A percentile compares a stretch with the other conserved stretches of the same genome.
Conservation (phyloP, 2,329 filamentous ascomycete species). For the Pseudocercospora eumusae region DNA sequence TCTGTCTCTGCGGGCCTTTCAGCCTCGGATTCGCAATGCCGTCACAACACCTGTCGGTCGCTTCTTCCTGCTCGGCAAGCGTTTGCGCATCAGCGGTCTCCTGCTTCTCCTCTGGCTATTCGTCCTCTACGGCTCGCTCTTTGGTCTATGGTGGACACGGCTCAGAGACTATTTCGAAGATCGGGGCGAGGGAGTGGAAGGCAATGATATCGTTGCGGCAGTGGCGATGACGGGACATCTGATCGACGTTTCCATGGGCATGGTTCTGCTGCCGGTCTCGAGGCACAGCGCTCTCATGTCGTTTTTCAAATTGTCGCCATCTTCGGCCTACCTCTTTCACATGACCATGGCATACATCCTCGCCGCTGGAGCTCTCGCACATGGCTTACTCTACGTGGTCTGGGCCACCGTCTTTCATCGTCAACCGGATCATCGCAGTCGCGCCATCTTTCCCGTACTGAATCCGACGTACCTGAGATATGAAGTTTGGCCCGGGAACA, state of each 20-base stretch:
- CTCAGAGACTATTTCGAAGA: constrained; percentile 18
- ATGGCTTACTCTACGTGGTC: constrained; percentile 15
- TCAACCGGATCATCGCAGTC: constrained; percentile 9
- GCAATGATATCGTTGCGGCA: constrained; percentile 18
- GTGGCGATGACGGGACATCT: constrained; percentile 22
- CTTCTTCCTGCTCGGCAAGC: constrained; percentile 13
- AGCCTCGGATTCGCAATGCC: constrained; percentile 9
- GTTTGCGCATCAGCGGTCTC: constrained; percentile 15
- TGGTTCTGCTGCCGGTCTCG: constrained; percentile 22
- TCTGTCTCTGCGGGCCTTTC: constrained; percentile 18
- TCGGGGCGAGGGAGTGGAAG: constrained; percentile 13
- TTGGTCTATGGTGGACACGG: constrained; percentile 23
- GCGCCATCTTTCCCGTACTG: constrained; percentile 18
- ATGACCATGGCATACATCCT: constrained; percentile 20
- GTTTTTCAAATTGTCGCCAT: constrained; percentile 22
- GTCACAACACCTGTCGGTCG: constrained; percentile 5
- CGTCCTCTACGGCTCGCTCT: constrained; percentile 16
- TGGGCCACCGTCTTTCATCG: constrained; percentile 14
- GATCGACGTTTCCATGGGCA: constrained; percentile 22
- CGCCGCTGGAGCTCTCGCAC: constrained; percentile 12
- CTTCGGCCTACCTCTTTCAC: constrained; percentile 20
- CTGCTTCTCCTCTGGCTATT: constrained; percentile 19
- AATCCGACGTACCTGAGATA: constrained; percentile 25
- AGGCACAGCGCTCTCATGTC: constrained; percentile 21
- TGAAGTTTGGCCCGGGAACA: constrained; percentile 24